Percentiles rank a stretch among this genome's conserved stretches.
Conservation (phyloP, 129 eudicot genomes). For the Chrysanthemum lavandulifolium region DNA sequence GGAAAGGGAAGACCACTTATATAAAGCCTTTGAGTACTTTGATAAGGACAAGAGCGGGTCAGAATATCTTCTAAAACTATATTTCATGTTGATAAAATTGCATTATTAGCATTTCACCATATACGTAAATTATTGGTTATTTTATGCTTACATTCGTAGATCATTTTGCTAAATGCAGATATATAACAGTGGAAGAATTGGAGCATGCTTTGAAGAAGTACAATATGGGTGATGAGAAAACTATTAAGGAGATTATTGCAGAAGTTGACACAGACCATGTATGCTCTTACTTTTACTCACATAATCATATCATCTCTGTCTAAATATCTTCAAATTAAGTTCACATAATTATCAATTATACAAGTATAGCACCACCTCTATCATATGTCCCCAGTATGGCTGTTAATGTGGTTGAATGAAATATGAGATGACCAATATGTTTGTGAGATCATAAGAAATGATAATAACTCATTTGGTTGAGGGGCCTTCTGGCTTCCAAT, state of each 20-base stretch:
- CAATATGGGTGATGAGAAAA: conserved; percentile 94
- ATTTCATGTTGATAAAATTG: conserved; percentile 2
- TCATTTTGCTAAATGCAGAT: conserved; percentile 42
- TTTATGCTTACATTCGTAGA: conserved; percentile 17
- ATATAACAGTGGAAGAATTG: conserved; percentile 89
- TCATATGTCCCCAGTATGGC: not conserved
- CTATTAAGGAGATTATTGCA: conserved; percentile 86
- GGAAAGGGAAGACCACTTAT: conserved; percentile 91
- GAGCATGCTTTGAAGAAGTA: conserved; percentile 89
- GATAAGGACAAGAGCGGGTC: conserved; percentile 96
- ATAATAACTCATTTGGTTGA: conserved; percentile 1
- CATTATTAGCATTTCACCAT: not conserved
- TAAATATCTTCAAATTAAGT: not conserved
- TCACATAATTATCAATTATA: not conserved
- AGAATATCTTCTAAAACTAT: conserved; percentile 12
- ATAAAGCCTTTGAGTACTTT: conserved; percentile 88
- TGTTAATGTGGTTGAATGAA: not conserved
- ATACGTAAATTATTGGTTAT: not conserved
- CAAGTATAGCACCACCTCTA: not conserved
- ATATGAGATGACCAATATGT: not conserved
- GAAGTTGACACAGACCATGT: conserved; percentile 97
- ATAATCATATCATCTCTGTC: not conserved
- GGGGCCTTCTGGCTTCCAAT: not conserved
- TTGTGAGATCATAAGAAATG: not conserved
- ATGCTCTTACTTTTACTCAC: conserved; percentile 17